Evolutionary conservation across 495 filamentous ascomycete species (phyloP), one percentile per base, ranked within the genome.

Genomic region (Xylaria flabelliformis): DNA sequence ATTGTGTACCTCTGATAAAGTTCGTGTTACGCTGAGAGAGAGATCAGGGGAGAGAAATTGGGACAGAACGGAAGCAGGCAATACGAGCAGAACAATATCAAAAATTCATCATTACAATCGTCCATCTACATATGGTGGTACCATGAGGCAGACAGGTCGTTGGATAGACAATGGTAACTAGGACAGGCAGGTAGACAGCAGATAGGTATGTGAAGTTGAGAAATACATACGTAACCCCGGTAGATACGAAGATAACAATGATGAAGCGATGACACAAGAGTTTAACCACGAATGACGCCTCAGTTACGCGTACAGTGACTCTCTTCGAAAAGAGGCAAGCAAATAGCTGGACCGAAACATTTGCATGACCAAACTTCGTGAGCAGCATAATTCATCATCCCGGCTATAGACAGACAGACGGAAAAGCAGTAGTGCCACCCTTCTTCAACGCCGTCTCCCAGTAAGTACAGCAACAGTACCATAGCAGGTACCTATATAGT

Each of bases 361-460:
- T 12, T 39, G 58, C 12, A 39, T 61, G n/a, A 5, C 34, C 58
- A 39, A 9, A n/a, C 39, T 21, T 61, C 58, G 21, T 61, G 58
- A 61, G 58, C 58, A 19, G 58, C 58, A 61, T 61, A 61, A 61
- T 61, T 61, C 58, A 61, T 61, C 58, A 61, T 39, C 53, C 24
- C 26, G 29, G 53, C 5, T 56, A 32, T 56, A 56, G 53, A 56
- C 26, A 61, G 8, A 12, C 34, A 39, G 58, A n/a, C 17, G n/a
- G 13, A 29, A n/a, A 56, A 56, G 26, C 17, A 36, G 8, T n/a
- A 36, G 29, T 36, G 32, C 29, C 56, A 34, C 56, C 56, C 56
- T 32, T 59, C 58, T 34, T 61, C 58, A 61, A 29, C 53, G 53
- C 53, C 26, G 13, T 17, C 53, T 56, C 17, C 17, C 26, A 56